These are phyloP conservation scores for Balansia obtecta DNA, from an alignment of 2,329 filamentous ascomycete species.

Conservation along the genomic window DNA sequence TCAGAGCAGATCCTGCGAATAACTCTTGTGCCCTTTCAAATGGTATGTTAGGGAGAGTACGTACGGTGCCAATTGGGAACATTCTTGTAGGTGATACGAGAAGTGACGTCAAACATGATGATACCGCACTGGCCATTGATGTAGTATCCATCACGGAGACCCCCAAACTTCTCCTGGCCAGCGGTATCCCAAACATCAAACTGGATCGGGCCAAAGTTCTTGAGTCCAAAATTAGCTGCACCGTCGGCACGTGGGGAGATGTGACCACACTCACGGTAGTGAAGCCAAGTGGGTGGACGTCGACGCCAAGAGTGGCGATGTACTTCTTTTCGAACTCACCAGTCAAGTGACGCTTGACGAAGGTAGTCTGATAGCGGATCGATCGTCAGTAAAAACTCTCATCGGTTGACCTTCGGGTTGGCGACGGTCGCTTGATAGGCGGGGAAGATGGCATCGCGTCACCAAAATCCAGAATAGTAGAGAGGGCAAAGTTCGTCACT, in stretches of 20 bases:
- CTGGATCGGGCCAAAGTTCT: conserved; percentile 92
- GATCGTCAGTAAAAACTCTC: conserved; percentile 3
- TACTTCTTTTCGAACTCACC: conserved; percentile 99
- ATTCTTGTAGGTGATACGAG: conserved; percentile 99
- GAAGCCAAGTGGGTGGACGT: conserved; percentile 97
- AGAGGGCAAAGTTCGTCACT: conserved; percentile 7
- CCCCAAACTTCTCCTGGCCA: conserved; percentile 98
- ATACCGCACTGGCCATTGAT: conserved; percentile 99
- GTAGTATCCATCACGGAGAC: conserved; percentile 99
- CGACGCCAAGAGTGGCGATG: conserved; percentile 98
- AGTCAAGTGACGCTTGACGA: conserved; percentile 99
- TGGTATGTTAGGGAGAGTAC: conserved; percentile 26
- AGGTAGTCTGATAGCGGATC: conserved; percentile 66
- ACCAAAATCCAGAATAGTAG: conserved; percentile 6
- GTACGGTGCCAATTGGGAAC: conserved; percentile 99
- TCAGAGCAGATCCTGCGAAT: conserved; percentile 8
- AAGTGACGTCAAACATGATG: conserved; percentile 99
- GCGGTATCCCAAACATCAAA: conserved; percentile 99
- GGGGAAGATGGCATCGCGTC: conserved; percentile 10
- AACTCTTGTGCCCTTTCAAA: too few relatives aligned
- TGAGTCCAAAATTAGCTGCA: conserved; percentile 8
- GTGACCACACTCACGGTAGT: conserved; percentile 64
- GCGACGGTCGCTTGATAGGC: conserved; percentile 8
- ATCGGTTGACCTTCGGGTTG: not conserved
- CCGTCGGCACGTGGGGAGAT: not conserved